Evolutionary conservation across 2,329 filamentous ascomycete species (phyloP).

Genomic region (Penicillium sp.): DNA sequence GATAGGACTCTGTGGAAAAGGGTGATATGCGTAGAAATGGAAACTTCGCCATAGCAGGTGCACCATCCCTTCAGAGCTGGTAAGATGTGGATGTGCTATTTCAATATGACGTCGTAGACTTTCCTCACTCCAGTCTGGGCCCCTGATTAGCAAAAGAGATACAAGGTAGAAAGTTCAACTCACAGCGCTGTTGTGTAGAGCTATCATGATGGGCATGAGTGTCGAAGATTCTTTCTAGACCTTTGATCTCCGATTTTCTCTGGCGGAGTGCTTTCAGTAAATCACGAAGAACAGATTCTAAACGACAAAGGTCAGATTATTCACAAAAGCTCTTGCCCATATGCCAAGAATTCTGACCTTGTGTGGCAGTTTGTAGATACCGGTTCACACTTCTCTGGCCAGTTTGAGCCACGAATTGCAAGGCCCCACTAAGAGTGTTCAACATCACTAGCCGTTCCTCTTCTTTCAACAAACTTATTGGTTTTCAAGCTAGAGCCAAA

Average conservation of each 20-base stretch:
- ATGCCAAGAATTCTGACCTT: neutral
- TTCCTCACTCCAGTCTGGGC: neutral
- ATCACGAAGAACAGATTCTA: neutral
- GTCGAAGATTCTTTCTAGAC: neutral
- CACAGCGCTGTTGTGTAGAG: neutral
- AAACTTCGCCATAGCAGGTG: neutral
- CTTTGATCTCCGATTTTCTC: neutral
- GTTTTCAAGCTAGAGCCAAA: neutral
- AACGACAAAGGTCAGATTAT: neutral
- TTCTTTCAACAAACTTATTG: neutral
- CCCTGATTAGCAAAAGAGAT: neutral
- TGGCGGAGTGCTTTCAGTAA: neutral
- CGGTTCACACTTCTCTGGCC: neutral
- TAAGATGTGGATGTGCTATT: neutral
- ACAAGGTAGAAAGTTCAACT: neutral
- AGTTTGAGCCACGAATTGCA: neutral
- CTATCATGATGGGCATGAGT: neutral
- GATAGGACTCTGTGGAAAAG: neutral
- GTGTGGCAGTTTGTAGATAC: neutral
- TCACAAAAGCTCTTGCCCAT: neutral
- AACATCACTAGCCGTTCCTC: neutral
- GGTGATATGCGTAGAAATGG: neutral
- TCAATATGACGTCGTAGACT: neutral
- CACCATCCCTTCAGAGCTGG: neutral
- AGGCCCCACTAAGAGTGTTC: neutral